These are phyloP conservation scores for Drosera spatulata DNA, from an alignment of 179 eudicot species.

Conservation along the genomic window DNA sequence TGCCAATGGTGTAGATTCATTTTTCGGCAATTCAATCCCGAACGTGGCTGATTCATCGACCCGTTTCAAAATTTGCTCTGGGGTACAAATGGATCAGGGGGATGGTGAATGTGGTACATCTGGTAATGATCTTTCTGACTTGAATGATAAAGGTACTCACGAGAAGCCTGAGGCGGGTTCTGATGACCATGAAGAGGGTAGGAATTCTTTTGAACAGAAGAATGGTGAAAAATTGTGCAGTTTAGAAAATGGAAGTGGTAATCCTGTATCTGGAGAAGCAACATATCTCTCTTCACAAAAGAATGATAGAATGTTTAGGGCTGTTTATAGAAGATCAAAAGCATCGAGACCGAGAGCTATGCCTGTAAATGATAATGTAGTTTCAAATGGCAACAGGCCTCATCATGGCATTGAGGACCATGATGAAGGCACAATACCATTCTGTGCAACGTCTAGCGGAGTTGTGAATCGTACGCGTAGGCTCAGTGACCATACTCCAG, in stretches of 20 bases:
- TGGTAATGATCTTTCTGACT: slow-evolving; percentile 11
- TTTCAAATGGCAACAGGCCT: slow-evolving; percentile 37
- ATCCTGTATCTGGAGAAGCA: slow-evolving; percentile 19
- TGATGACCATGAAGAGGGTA: slow-evolving; percentile 10
- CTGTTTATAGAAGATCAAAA: slow-evolving; percentile 86
- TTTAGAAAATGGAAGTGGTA: slow-evolving; percentile 12
- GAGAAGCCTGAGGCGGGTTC: slow-evolving; percentile 21
- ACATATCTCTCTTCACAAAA: slow-evolving; percentile 19
- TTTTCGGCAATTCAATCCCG: too few species aligned
- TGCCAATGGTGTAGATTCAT: too few species aligned
- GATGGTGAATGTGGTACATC: slow-evolving; percentile 15
- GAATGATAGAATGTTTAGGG: slow-evolving; percentile 55
- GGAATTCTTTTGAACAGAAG: slow-evolving; percentile 19
- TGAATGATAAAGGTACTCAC: slow-evolving; percentile 18
- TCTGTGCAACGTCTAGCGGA: slow-evolving; percentile 20
- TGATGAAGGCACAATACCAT: slow-evolving; percentile 20
- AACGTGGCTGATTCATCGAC: too few species aligned
- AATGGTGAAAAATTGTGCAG: slow-evolving; percentile 20
- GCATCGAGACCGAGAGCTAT: slow-evolving; percentile 31
- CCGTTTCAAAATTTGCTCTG: too few species aligned
- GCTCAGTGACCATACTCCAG: slow-evolving; percentile 16
- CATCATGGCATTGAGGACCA: slow-evolving; percentile 25
- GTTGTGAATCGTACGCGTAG: slow-evolving; percentile 21
- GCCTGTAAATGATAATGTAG: slow-evolving; percentile 25
- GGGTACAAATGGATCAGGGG: slow-evolving; percentile 9